Conservation (phyloP, 1,284 basidiomycete genomes). For the Inonotus hispidus region DNA sequence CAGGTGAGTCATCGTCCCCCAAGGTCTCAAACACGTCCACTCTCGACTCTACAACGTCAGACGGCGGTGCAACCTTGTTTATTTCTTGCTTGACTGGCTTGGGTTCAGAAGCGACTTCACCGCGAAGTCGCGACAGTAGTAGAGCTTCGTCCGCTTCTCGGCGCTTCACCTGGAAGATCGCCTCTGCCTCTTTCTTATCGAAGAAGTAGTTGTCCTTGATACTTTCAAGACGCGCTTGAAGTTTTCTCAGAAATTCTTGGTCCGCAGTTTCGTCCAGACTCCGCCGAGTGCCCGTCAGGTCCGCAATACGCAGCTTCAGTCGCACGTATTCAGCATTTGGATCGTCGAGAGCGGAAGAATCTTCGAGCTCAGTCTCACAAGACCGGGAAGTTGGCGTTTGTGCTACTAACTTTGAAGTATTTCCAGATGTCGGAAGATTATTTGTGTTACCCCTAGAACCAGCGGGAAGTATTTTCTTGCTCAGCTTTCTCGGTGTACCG, state of each 20-base stretch:
- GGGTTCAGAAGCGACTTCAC: neutral
- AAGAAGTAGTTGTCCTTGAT: conserved; percentile 74
- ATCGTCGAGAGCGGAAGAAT: conserved; percentile 42
- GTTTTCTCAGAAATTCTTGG: conserved; percentile 35
- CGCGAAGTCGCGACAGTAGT: conserved; percentile 13
- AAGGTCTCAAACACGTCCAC: conserved; percentile 46
- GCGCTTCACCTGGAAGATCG: conserved; percentile 51
- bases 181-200: conserved; percentile 62
- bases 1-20: conserved; percentile 43
- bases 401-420: neutral
- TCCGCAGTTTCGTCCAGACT: conserved; percentile 32
- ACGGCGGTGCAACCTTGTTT: neutral
- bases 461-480: neutral
- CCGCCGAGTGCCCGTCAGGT: conserved; percentile 33
- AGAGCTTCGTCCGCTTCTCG: conserved; percentile 30
- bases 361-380: conserved; percentile 1
- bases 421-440: neutral
- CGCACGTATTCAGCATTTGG: conserved; percentile 60
- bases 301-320: conserved; percentile 50
- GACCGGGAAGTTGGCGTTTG: neutral
- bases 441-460: neutral
- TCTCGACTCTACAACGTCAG: neutral
- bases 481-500: conserved; percentile 9
- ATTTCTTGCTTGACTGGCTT: neutral
- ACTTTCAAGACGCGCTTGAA: conserved; percentile 51